Evolutionary conservation across 192 early-diverging fungal genomes (phyloP), one percentile per base, ranked within the genome.

Genomic region (Coemansia sp.): DNA sequence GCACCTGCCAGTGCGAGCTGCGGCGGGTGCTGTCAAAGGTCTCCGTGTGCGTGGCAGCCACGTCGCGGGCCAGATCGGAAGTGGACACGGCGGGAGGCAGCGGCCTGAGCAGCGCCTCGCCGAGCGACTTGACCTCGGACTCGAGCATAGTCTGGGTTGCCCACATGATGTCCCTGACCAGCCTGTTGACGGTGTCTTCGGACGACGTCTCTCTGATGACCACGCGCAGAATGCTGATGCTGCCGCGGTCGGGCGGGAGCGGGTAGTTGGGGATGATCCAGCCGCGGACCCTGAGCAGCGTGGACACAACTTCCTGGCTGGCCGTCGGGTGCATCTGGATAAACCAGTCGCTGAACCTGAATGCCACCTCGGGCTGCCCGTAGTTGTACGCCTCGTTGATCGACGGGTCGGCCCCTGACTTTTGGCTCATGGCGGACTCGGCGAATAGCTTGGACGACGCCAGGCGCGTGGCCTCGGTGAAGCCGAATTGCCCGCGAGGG

Each of bases 201-300:
- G 82, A 84, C 64, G 83, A 64, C 2, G 85, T 77, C 68, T 89
- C 90, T 38, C 89, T 78, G 7, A 93, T 82, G 7, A 93, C 91
- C 19, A 93, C 85, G 10, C 91, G 88, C 61, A 91, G 53, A 37
- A 91, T 73, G 44, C 89, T 86, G 47, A 85, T 66, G 9, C 67
- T 46, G 59, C 82, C 76, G 0, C 70, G 64, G 46, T 80, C 46
- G 5, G 85, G 86, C 0, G 91, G 87, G 73, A 92, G 82, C n/a
- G 87, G 83, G 67, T 93, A 93, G 49, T 88, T 89, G 62, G 91
- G 91, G 3, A 93, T 88, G 66, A 93, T 90, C 91, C 91, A 93
- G 10, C 90, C 89, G 49, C 86, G 86, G 47, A 88, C 86, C 43
- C 87, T 88, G 42, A 91, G 72, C 63, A 87, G 70, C 28, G 77